Percentiles rank a stretch among this genome's conserved stretches.
These are phyloP conservation scores for Phytophthora kernoviae DNA, from an alignment of 352 stramenopile genomes.

Conservation along the genomic window DNA sequence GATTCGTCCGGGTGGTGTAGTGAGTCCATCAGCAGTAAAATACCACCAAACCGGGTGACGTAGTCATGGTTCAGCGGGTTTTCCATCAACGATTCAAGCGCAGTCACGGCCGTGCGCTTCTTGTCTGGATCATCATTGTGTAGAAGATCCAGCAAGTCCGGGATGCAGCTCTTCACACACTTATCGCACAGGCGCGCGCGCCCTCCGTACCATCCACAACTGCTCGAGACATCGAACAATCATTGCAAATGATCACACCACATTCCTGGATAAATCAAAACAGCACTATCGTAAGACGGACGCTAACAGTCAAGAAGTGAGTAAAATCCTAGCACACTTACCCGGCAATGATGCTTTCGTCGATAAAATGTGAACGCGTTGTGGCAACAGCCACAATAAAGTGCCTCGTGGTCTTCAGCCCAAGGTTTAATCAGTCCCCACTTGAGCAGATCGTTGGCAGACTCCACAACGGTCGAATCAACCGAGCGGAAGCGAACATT, in stretches of 20 bases:
- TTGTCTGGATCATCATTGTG: constrained; percentile 55
- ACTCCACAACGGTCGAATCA: constrained; percentile 72
- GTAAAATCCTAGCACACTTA: constrained; percentile 35
- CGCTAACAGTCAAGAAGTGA: neutral
- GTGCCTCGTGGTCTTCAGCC: constrained; percentile 85
- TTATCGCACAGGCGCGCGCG: constrained; percentile 85
- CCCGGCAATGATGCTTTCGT: constrained; percentile 84
- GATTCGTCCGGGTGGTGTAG: constrained; percentile 72
- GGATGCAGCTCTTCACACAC: constrained; percentile 84
- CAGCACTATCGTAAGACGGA: neutral
- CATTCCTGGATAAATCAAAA: constrained; percentile 58
- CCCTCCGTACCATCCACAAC: constrained; percentile 82
- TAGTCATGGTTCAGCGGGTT: constrained; percentile 87
- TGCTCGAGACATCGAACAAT: constrained; percentile 86
- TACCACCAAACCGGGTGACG: constrained; percentile 75
- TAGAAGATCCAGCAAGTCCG: constrained; percentile 67
- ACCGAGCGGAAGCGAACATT: constrained; percentile 78
- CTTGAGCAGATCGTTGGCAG: constrained; percentile 83
- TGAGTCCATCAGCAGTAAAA: constrained; percentile 68
- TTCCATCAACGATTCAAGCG: constrained; percentile 84
- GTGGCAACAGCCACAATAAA: constrained; percentile 75
- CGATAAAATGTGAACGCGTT: constrained; percentile 84
- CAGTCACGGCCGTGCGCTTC: constrained; percentile 74
- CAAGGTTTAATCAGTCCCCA: constrained; percentile 89
- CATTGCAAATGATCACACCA: constrained; percentile 85